Evolutionary conservation across 2,329 filamentous ascomycete genomes (phyloP), one percentile per base, ranked within the genome.

Genomic region (Geosmithia morbida): DNA sequence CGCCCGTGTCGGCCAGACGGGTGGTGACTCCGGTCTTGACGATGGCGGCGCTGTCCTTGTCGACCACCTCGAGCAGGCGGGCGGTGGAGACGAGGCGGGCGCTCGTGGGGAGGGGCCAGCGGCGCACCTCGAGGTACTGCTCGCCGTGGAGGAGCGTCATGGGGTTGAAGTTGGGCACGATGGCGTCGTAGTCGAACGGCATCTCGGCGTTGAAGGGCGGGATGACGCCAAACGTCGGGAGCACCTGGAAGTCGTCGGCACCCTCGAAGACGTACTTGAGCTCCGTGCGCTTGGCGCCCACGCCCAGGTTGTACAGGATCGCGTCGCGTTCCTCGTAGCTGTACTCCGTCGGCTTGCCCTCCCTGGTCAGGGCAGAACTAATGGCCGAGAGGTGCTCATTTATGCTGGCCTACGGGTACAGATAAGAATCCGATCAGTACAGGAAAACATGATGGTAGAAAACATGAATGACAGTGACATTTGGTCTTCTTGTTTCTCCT

Each of bases 61-160:
- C 92, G 44, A 96, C 78, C 10, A 97, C 90, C 64, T 98, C 92
- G 51, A 98, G 78, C 49, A 98, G 81, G 63, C 81, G 82, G 50
- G 81, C 84, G 59, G 81, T 79, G 49, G 84, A 87, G 56, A 85
- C 65, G 45, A 94, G 81, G 49, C 79, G 82, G 46, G 77, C 88
- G 48, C 81, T 76, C 30, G 89, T 96, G 37, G 90, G 90, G 57
- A 97, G 85, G 41, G 92, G 92, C 70, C 81, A 94, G 66, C 90
- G 87, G 61, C 83, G 81, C 59, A 98, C 77, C 68, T 98, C 92
- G 53, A 98, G 86, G 69, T 89, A 98, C 67, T 98, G 92, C 74
- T 98, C 92, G 61, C 92, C 92, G 70, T 98, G 92, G 20, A 98
- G 83, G 46, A 98, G 80, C 88, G 96, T 96, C 87, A 95, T 96